phyloP scores from a whole-genome alignment of 495 filamentous ascomycete genomes.

The Baudoinia panamericana region DNA sequence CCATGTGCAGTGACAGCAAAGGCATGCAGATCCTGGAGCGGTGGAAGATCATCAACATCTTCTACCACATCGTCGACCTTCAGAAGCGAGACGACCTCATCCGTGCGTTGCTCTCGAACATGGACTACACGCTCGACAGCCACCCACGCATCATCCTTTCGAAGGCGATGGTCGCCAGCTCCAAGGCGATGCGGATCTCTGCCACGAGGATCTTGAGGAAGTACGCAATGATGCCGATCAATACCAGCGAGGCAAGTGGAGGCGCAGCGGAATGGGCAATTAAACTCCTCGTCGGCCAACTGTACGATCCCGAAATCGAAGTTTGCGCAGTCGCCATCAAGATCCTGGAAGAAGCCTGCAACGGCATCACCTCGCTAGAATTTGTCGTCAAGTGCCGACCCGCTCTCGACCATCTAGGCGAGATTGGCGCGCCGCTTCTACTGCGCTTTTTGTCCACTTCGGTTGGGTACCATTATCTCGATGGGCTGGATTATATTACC shows the following conservation, averaged over 20 bases:
- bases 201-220: constrained; percentile 72
- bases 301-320: constrained; percentile 93
- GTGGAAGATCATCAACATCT: constrained; percentile 98
- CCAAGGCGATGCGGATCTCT: constrained; percentile 80
- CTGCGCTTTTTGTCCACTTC: constrained; percentile 89
- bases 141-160: constrained; percentile 86
- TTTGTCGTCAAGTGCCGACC: constrained; percentile 93
- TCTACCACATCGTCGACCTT: constrained; percentile 92
- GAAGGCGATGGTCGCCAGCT: constrained; percentile 80
- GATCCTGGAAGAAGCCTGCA: constrained; percentile 94
- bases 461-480: constrained; percentile 91
- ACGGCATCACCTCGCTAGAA: constrained; percentile 73
- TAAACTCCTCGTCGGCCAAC: constrained; percentile 83
- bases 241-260: constrained; percentile 10
- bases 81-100: constrained; percentile 82
- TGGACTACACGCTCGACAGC: constrained; percentile 79
- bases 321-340: constrained; percentile 93
- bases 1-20: constrained; percentile 63
- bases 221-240: constrained; percentile 46
- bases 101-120: constrained; percentile 69
- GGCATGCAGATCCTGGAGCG: constrained; percentile 84
- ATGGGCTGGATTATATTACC: constrained; percentile 94
- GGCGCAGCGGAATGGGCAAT: constrained; percentile 78
- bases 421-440: constrained; percentile 88
- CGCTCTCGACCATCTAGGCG: constrained; percentile 89